Base-by-base conservation (phyloP, 177 flowering plant genomes). In the Tripterygium wilfordii region DNA sequence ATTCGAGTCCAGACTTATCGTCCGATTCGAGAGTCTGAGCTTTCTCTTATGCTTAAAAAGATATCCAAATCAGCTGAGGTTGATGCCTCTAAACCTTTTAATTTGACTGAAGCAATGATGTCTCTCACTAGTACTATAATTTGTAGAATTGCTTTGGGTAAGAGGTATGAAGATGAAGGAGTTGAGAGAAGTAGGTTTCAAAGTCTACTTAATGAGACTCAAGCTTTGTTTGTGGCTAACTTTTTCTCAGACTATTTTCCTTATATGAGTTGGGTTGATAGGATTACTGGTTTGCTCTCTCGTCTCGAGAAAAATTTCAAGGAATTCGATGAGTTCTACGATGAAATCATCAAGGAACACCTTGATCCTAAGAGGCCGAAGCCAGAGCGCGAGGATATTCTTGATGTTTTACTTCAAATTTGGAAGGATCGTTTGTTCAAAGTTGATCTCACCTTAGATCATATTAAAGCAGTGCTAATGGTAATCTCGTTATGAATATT, bases 381-480 rank as follows among this genome's bases (percentile, higher is more conserved):
- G 16, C 38, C 51, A 0, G 50, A 56, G 24, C 54, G 57, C 2
- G 62, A 66, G 20, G 71, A 67, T 35, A 54, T 67, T 22, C 20
- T 67, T 15, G 70, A 64, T 49, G 45, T 69, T 18, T 51, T 74
- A 51, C 56, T 75, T 31, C 47, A 50, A 20, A n/a, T 70, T 8
- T 42, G 45, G 38, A 57, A 48, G 15, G 36, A 61, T 3, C 18
- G 39, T 4, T 26, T n/a, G 5, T 42, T 35, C 23, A 32, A 45
- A 15, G 10, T 53, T 31, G 35, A 41, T 10, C 49, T 75, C 32
- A 57, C 69, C 9, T 27, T 36, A 14, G 60, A 68, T 38, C 61
- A 68, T 30, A 62, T 70, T 40, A 70, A 70, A 46, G 79, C 60
- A 25, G 35, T 70, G 10, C 56, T 70, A 44, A 61, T 62, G 70